Evolutionary conservation across 2,329 filamentous ascomycete species (phyloP).

Genomic region (Cercospora janseana): DNA sequence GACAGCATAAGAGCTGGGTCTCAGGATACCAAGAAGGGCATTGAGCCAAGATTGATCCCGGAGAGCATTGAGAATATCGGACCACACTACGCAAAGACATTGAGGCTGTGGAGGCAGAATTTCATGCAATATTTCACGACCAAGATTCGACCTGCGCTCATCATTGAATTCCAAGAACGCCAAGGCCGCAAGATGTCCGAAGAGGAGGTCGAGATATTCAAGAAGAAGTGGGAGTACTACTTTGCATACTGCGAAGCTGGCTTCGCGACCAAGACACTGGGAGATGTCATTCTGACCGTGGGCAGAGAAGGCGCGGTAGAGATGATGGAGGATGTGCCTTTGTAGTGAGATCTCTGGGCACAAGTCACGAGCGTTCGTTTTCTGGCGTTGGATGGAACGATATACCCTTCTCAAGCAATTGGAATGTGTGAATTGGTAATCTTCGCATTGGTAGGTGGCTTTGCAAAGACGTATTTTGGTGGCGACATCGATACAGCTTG

Average conservation of each 20-base stretch:
- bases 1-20: slow-evolving; percentile 62
- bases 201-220: slow-evolving; percentile 64
- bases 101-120: slow-evolving; percentile 66
- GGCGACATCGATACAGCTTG: slow-evolving; percentile 1
- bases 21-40: slow-evolving; percentile 45
- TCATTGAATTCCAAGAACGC: slow-evolving; percentile 50
- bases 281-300: slow-evolving; percentile 70
- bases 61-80: slow-evolving; percentile 71
- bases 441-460: background rate
- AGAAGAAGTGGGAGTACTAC: slow-evolving; percentile 74
- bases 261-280: slow-evolving; percentile 68
- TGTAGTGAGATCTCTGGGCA: slow-evolving; percentile 42
- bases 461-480: background rate
- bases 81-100: slow-evolving; percentile 68
- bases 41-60: slow-evolving; percentile 53
- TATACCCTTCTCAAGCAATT: background rate
- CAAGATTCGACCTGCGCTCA: slow-evolving; percentile 60
- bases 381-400: background rate
- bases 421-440: slow-evolving; percentile 1
- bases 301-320: slow-evolving; percentile 63
- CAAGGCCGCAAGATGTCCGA: slow-evolving; percentile 52
- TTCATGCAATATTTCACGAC: slow-evolving; percentile 63
- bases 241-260: slow-evolving; percentile 74
- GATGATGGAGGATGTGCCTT: slow-evolving; percentile 67
- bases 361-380: background rate